These are phyloP conservation scores for Cryphonectria radicalis DNA, from an alignment of 2,329 filamentous ascomycete species.

Conservation along the genomic window DNA sequence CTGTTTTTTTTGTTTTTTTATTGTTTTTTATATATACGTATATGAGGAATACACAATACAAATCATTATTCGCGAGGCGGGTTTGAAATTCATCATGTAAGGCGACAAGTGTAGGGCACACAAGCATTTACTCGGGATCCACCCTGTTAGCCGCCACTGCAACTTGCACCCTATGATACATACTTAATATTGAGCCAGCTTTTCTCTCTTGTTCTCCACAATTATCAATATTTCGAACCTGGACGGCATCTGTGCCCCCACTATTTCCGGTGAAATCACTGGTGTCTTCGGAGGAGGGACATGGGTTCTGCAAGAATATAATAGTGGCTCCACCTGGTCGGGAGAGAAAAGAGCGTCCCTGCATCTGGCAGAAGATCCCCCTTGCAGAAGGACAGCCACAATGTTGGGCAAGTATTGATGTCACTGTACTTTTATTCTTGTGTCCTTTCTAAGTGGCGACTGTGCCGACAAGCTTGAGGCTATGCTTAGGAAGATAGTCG, in stretches of 20 bases:
- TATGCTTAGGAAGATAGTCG: not conserved
- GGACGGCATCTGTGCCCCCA: not conserved
- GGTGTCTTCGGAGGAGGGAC: not conserved
- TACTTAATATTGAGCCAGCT: not conserved
- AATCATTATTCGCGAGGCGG: not conserved
- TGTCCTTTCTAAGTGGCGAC: not conserved
- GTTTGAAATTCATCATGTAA: not conserved
- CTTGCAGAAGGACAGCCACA: not conserved
- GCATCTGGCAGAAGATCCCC: not conserved
- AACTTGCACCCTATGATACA: not conserved
- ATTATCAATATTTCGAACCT: not conserved
- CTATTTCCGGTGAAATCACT: not conserved
- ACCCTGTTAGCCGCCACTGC: not conserved
- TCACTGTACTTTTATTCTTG: not conserved
- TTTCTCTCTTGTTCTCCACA: not conserved
- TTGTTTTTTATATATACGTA: no score
- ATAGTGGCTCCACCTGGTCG: constrained; percentile 1
- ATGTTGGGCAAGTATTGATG: not conserved
- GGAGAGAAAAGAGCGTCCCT: not conserved
- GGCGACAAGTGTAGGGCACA: not conserved
- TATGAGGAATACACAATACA: not conserved
- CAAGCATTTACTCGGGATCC: not conserved
- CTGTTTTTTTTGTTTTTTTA: no score
- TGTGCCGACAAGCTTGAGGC: not conserved
- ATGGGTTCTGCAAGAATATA: not conserved